Evolutionary conservation across 805 yeast genomes (phyloP), one percentile per base, ranked within the genome.

Genomic region (Wickerhamiella lipophila): DNA sequence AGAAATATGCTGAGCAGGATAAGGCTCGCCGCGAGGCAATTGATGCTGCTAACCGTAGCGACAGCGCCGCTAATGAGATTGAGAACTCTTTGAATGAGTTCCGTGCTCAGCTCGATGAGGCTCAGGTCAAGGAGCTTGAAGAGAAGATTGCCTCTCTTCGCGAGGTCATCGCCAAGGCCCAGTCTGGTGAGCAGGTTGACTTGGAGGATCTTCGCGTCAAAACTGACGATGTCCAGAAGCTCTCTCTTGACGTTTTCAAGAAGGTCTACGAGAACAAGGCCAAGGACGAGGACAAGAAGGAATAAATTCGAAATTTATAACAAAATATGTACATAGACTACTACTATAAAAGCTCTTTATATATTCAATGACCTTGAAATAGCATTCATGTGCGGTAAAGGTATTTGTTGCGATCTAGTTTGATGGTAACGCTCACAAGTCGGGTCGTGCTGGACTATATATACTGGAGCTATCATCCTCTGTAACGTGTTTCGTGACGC

Each of bases 1-100:
- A 85, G 73, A 81, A 81, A 69, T 81, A 72, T 72, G 83, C 86
- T 61, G 87, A 83, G 66, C 77, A 83, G 60, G 96, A 87, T 73
- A 79, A 82, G 73, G 84, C 83, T 54, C 80, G 82, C 68, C 82
- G 81, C 66, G 86, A 80, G 71, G 71, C 87, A 51, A 80, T 88
- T 63, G 94, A 84, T 71, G 67, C 72, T 57, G 94, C 94, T 59
- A 85, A 81, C 80, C 83, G 81, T 64, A 84, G 86, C 58, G 88
- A 81, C 68, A 78, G 77, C 66, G 77, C 81, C 67, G 77, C 81
- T 67, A 80, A 82, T 59, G 98, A 92, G 65, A 86, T 95, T 46
- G 96, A 87, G 66, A 74, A 75, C 66, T 89, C 95, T 8, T 69
- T 92, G 53, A 70, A 71, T 56, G 94, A 84, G 68, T 86, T 82